Base-by-base conservation (phyloP, 176 grass and related monocot species). In the Musa troglodytarum region DNA sequence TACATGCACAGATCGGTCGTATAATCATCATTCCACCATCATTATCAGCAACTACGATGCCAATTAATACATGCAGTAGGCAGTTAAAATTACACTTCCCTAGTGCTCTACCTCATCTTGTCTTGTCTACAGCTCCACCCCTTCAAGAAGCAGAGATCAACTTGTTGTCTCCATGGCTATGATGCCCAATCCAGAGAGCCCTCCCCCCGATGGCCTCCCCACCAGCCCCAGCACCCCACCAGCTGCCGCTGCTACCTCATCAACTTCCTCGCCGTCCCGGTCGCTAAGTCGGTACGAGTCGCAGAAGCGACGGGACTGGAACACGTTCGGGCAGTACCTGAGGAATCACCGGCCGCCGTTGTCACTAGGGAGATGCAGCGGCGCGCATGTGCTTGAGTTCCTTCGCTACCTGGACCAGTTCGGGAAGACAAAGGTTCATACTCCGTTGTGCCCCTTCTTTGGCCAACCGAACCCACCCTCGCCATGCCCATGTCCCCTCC, bases 281-380 rank as follows among this genome's bases (percentile, higher is more conserved):
- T 61, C 57, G 8, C 57, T 61, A 19, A 68, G 65, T 28, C 65
- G 65, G 34, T 68, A 68, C 29, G 65, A 68, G 26, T 68, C 65
- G 65, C 65, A 68, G 65, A 68, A 68, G 65, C 65, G 65, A 25
- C 65, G 65, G 2, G 65, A 68, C 65, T 68, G 65, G 65, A 68
- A 68, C 65, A 68, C 65, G 2, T 68, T 68, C 65, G 57, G 57
- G 17, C 57, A 61, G 57, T 61, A 61, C 57, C 57, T 61, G 57
- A 15, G 57, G 57, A 61, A 61, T 19, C 57, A 61, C 57, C 57
- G 57, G 57, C 57, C 57, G 57, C 57, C 57, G 19, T 7, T 61
- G 57, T 61, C 57, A 5, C 19, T 61, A 19, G 57, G 17, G 15
- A 15, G 57, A 8, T 61, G 57, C 57, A 61, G 57, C 57, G 57